A percentile compares a stretch with the other conserved stretches of the same genome.
phyloP scores from a whole-genome alignment of 2,329 filamentous ascomycete genomes.

The Lithohypha guttulata region DNA sequence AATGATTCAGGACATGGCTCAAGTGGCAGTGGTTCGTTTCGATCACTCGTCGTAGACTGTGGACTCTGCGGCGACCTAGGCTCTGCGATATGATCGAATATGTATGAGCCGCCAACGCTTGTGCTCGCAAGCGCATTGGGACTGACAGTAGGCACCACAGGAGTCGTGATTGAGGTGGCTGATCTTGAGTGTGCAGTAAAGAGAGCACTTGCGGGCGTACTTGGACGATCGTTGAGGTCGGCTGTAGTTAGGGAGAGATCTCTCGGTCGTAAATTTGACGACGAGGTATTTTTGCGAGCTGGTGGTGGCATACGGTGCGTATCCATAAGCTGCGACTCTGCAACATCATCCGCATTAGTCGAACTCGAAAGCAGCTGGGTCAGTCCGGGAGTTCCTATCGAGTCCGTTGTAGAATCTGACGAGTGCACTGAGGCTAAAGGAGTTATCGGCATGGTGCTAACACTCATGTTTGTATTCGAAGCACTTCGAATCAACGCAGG shows the following conservation, averaged over 20 bases:
- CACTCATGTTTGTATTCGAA: constrained; percentile 15
- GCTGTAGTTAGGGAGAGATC: constrained; percentile 58
- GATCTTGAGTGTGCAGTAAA: constrained; percentile 43
- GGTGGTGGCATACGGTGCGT: constrained; percentile 16
- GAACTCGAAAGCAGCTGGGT: constrained; percentile 33
- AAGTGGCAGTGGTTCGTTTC: constrained; percentile 57
- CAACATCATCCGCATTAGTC: constrained; percentile 30
- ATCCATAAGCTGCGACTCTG: constrained; percentile 26
- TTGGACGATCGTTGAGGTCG: constrained; percentile 54
- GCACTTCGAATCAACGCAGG: constrained; percentile 16
- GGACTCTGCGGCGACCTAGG: constrained; percentile 38
- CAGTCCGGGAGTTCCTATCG: constrained; percentile 32
- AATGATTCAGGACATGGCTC: constrained; percentile 87
- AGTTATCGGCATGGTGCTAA: constrained; percentile 14
- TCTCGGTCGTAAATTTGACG: constrained; percentile 58
- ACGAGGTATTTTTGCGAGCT: constrained; percentile 59
- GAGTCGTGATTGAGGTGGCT: constrained; percentile 42
- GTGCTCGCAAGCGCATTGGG: constrained; percentile 40
- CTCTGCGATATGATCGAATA: constrained; percentile 74
- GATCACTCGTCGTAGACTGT: constrained; percentile 53
- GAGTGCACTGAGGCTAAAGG: constrained; percentile 17
- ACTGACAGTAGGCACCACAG: constrained; percentile 58
- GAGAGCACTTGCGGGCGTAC: constrained; percentile 61
- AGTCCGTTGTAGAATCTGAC: constrained; percentile 30
- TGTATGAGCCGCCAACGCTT: constrained; percentile 54